These are phyloP conservation scores for Plantago lanceolata DNA, from an alignment of 305 asterid species.

Conservation along the genomic window DNA sequence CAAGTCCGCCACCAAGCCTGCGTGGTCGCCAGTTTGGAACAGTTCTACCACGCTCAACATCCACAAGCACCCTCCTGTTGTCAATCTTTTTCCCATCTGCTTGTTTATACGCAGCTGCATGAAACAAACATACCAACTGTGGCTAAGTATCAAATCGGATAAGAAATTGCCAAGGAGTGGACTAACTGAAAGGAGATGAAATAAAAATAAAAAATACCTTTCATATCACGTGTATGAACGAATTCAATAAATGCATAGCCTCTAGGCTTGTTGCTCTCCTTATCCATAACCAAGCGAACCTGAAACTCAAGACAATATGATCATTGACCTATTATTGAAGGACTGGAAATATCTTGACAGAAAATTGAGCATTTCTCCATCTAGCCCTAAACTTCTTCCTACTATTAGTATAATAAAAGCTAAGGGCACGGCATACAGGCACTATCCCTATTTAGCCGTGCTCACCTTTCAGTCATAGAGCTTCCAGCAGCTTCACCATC, in stretches of 20 bases:
- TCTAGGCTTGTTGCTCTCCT: constrained; percentile 74
- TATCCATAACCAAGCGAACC: constrained; percentile 88
- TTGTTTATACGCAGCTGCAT: constrained; percentile 96
- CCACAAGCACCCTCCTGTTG: constrained; percentile 92
- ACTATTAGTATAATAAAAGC: constrained; percentile 41
- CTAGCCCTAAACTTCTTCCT: constrained; percentile 24
- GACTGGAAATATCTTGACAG: constrained; percentile 14
- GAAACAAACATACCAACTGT: constrained; percentile 19
- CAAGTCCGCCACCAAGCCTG: constrained; percentile 98
- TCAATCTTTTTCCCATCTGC: constrained; percentile 98
- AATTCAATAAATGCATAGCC: constrained; percentile 95
- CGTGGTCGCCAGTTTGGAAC: constrained; percentile 99
- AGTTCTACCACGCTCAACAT: constrained; percentile 99
- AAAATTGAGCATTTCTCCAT: constrained; percentile 18
- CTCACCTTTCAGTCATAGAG: constrained; percentile 93
- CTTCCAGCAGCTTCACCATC: constrained; percentile 95
- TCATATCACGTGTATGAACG: constrained; percentile 92
- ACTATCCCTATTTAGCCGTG: constrained; percentile 96
- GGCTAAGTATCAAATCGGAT: constrained; percentile 11
- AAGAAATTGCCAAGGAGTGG: neutral
- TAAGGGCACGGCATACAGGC: constrained; percentile 98
- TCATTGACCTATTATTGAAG: constrained; percentile 18
- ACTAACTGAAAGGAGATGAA: neutral
- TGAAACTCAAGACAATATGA: constrained; percentile 41
- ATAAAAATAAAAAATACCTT: constrained; percentile 44